Evolutionary conservation across 1,284 basidiomycete species (phyloP), one percentile per base, ranked within the genome.

Genomic region (Trametes polyzona): DNA sequence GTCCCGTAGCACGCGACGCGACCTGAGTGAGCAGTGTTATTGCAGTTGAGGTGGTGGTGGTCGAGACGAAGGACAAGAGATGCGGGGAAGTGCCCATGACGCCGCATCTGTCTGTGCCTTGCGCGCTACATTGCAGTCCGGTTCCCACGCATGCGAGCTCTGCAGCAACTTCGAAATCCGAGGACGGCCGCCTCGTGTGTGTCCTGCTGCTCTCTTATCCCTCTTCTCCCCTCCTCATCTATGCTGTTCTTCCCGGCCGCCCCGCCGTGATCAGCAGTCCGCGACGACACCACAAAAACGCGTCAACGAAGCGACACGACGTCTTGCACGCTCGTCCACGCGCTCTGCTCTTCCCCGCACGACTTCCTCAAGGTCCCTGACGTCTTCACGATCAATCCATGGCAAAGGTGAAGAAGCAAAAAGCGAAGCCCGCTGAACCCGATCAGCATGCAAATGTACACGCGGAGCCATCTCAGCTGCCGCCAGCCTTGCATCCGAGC

Each of bases 371-470:
- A 55, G 61, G 48, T 47, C 37, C 17, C 41, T 55, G 44, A 59
- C 55, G 61, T 47, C 40, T 48, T 41, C 26, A 8, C 21, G n/a
- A 57, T 44, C 47, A 57, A 52, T 35, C 48, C 56, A 63, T 63
- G 61, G 61, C 58, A 39, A 63, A 63, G 56, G 40, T 47, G 27
- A 60, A 60, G 56, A 63, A 63, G 40, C 47, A 35, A 32, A 63
- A 63, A 37, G 30, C 55, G 37, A 63, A 63, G 52, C 40, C 39
- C 4, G 14, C 23, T 17, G 46, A 26, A 41, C 19, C 58, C 57
- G 61, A 59, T 32, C 57, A 56, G 17, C 29, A 50, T 17, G 40
- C 37, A 7, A 55, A 46, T 37, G 41, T 43, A 23, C 57, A 53
- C 32, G 47, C 54, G 35, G 47, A 36, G 39, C 55, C 40, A 36